These are phyloP conservation scores for Forsythia suspensa DNA, from an alignment of 257 asterid genomes.

Conservation along the genomic window DNA sequence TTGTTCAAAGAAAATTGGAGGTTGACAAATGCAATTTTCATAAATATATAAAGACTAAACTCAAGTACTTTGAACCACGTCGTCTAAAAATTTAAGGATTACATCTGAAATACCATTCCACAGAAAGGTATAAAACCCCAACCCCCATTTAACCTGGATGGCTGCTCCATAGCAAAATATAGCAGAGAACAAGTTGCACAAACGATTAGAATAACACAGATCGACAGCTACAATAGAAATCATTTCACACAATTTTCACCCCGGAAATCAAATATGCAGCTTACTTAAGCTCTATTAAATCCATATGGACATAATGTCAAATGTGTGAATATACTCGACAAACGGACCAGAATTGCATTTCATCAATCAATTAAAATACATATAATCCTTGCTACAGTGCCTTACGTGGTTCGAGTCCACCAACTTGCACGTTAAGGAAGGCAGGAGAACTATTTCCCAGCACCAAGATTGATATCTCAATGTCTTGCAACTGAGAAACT, in stretches of 20 bases:
- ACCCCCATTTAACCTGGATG: constrained; percentile 11
- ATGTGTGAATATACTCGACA: constrained; percentile 24
- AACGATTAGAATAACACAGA: constrained; percentile 1
- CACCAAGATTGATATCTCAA: constrained; percentile 17
- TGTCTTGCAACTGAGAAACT: constrained; percentile 10
- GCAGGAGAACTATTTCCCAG: constrained; percentile 23
- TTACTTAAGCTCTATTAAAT: constrained; percentile 15
- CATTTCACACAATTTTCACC: constrained; percentile 23
- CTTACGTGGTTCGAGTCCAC: constrained; percentile 15
- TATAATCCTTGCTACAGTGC: constrained; percentile 20
- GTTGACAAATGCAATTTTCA: not conserved
- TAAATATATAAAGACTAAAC: not conserved
- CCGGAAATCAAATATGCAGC: constrained; percentile 16
- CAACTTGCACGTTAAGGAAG: constrained; percentile 22
- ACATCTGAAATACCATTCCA: not conserved
- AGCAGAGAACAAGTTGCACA: constrained; percentile 27
- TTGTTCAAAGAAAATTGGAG: not conserved
- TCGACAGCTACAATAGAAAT: constrained; percentile 21
- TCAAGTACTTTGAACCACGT: not conserved
- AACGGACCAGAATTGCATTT: constrained; percentile 24
- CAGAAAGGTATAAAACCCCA: not conserved
- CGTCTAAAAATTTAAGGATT: not conserved
- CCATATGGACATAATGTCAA: constrained; percentile 2
- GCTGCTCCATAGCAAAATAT: constrained; percentile 23
- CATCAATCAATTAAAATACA: constrained; percentile 25